phyloP scores from a whole-genome alignment of 2,329 filamentous ascomycete genomes.

The Fusarium dimerum region DNA sequence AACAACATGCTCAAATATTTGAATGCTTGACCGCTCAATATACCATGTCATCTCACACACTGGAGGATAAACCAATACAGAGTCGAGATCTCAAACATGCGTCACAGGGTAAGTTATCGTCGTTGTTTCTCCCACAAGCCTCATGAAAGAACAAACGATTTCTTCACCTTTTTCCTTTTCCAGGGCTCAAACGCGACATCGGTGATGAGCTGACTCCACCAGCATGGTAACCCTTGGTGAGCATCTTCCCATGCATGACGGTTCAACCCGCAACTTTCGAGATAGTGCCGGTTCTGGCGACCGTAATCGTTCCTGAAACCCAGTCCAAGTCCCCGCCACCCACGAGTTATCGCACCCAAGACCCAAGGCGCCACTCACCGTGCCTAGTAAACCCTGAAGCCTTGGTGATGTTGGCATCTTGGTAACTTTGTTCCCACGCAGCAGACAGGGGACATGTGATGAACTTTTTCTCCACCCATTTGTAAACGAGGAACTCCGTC shows the following conservation, averaged over 20 bases:
- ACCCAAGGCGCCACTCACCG: slow-evolving; percentile 12
- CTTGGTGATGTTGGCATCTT: slow-evolving; percentile 8
- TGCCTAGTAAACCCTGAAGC: slow-evolving; percentile 17
- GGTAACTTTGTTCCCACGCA: slow-evolving; percentile 9
- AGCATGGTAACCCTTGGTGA: slow-evolving; percentile 16
- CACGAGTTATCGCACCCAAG: slow-evolving; percentile 18
- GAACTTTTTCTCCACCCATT: slow-evolving; percentile 25
- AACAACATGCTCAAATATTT: not conserved
- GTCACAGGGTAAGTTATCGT: too few relatives aligned
- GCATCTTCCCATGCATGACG: slow-evolving; percentile 35
- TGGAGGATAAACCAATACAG: not conserved
- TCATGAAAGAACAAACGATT: not conserved
- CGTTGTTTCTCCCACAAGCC: not conserved
- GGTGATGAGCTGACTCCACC: slow-evolving; percentile 17
- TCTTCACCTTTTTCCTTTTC: not conserved
- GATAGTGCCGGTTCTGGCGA: slow-evolving; percentile 30
- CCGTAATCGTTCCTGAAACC: slow-evolving; percentile 24
- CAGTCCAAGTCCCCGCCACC: slow-evolving; percentile 13
- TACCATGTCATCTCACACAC: too few relatives aligned
- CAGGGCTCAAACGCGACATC: slow-evolving; percentile 7
- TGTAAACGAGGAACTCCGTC: slow-evolving; percentile 21
- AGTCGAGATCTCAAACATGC: too few relatives aligned
- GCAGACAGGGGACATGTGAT: slow-evolving; percentile 21
- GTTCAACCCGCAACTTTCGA: slow-evolving; percentile 38
- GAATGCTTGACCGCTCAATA: too few relatives aligned